These are phyloP conservation scores for Globisporangium viniferum DNA, from an alignment of 352 stramenopile species.

Conservation along the genomic window DNA sequence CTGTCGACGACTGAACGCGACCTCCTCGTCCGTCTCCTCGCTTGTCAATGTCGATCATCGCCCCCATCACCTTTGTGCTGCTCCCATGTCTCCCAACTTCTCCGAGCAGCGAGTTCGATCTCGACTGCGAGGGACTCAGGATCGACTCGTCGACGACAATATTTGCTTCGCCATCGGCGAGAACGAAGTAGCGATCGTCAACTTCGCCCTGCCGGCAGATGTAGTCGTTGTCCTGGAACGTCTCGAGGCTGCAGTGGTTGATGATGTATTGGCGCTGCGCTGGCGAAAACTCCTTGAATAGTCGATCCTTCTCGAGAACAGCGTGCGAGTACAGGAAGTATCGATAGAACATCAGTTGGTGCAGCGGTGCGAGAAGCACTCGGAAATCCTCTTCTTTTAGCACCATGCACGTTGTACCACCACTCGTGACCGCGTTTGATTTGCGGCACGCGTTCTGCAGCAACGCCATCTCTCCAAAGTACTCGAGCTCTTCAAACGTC, in stretches of 20 bases:
- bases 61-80: not conserved
- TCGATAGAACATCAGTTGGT: conserved; percentile 58
- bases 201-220: conserved; percentile 61
- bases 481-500: conserved; percentile 47
- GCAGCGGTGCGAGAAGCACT: conserved; percentile 42
- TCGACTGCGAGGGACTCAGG: not conserved
- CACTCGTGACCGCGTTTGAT: conserved; percentile 51
- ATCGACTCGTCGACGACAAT: conserved; percentile 45
- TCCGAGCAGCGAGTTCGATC: conserved; percentile 1
- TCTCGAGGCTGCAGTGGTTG: conserved; percentile 42
- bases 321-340: conserved; percentile 46
- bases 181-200: conserved; percentile 65
- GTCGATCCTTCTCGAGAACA: conserved; percentile 56
- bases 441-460: conserved; percentile 31
- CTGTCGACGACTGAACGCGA: conserved; percentile 24
- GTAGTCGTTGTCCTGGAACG: conserved; percentile 37
- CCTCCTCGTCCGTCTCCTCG: conserved; percentile 9
- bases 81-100: not conserved
- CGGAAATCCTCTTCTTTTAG: conserved; percentile 38
- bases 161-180: conserved; percentile 57
- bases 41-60: not conserved
- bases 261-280: conserved; percentile 44
- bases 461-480: conserved; percentile 67
- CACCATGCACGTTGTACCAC: conserved; percentile 46
- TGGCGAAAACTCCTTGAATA: conserved; percentile 54